Evolutionary conservation across 2,329 filamentous ascomycete genomes (phyloP).

Genomic region (Stemphylium lycopersici): DNA sequence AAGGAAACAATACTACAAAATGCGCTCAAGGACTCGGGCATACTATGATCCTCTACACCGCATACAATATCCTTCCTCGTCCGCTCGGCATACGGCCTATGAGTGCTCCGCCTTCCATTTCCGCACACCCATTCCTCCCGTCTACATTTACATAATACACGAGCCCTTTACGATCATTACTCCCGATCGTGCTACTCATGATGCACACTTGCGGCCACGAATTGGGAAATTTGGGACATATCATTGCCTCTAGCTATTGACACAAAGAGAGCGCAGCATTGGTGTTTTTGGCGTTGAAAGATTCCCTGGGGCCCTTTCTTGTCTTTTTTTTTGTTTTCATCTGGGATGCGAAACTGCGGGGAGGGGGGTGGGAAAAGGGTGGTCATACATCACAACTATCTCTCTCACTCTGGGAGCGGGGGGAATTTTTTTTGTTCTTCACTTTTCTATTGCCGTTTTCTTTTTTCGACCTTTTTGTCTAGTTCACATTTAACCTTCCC

Average conservation of each 20-base stretch:
- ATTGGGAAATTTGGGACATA: conserved; percentile 40
- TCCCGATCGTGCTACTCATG: conserved; percentile 37
- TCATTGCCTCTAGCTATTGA: conserved; percentile 45
- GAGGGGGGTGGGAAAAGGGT: no score
- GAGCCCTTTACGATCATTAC: conserved; percentile 41
- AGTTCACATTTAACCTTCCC: not conserved
- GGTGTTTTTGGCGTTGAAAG: conserved; percentile 45
- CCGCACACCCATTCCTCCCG: conserved; percentile 12
- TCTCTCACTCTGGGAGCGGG: not conserved
- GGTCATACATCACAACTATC: conserved; percentile 2
- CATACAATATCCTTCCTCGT: conserved; percentile 32
- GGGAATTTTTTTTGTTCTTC: not conserved
- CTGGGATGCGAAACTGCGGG: conserved; percentile 14
- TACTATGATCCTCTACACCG: conserved; percentile 61
- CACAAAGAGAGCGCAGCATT: conserved; percentile 46
- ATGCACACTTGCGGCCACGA: conserved; percentile 43
- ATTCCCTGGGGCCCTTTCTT: conserved; percentile 30
- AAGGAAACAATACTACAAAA: conserved; percentile 99
- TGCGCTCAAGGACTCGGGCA: conserved; percentile 95
- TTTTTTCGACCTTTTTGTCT: not conserved
- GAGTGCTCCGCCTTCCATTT: conserved; percentile 10
- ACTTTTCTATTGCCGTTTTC: not conserved
- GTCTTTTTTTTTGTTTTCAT: conserved; percentile 12
- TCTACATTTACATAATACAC: conserved; percentile 44
- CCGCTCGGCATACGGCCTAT: conserved; percentile 40